Evolutionary conservation across 2,329 filamentous ascomycete genomes (phyloP).

Genomic region (Calonectria hawksworthii): DNA sequence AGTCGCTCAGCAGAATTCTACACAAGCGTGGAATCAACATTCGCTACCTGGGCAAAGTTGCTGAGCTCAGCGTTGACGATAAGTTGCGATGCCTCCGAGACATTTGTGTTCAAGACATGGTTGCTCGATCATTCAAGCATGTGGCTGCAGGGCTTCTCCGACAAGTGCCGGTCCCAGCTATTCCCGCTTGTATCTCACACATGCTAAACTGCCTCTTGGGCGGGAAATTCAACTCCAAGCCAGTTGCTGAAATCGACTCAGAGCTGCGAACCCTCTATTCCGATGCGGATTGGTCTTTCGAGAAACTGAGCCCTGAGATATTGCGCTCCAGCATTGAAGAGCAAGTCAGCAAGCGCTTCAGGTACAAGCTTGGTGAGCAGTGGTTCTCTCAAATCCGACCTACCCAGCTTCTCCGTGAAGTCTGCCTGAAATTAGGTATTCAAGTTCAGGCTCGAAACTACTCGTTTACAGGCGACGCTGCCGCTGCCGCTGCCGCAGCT

Average conservation of each 20-base stretch:
- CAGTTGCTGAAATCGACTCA: conserved; percentile 82
- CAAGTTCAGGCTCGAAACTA: conserved; percentile 82
- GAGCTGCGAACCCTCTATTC: conserved; percentile 82
- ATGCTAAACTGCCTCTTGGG: conserved; percentile 95
- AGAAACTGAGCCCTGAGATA: conserved; percentile 80
- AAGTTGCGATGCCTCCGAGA: conserved; percentile 83
- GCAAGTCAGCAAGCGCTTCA: conserved; percentile 81
- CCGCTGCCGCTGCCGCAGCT: conserved; percentile 49
- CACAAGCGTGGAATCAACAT: conserved; percentile 99
- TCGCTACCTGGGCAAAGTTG: conserved; percentile 91
- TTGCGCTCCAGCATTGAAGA: conserved; percentile 78
- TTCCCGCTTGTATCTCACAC: conserved; percentile 85
- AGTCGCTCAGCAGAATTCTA: conserved; percentile 87
- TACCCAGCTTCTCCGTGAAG: conserved; percentile 89
- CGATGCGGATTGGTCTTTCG: conserved; percentile 86
- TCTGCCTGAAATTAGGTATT: conserved; percentile 89
- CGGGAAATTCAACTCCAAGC: conserved; percentile 80
- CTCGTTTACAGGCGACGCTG: conserved; percentile 50
- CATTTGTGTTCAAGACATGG: conserved; percentile 91
- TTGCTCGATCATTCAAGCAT: conserved; percentile 97
- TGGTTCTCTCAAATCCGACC: conserved; percentile 80
- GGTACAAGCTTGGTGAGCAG: conserved; percentile 77
- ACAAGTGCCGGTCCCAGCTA: conserved; percentile 83
- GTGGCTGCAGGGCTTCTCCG: conserved; percentile 84
- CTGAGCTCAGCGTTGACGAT: conserved; percentile 76